Evolutionary conservation across 1,139 yeast genomes (phyloP), one percentile per base, ranked within the genome.

Genomic region (Protomyces arabidopsidicola): DNA sequence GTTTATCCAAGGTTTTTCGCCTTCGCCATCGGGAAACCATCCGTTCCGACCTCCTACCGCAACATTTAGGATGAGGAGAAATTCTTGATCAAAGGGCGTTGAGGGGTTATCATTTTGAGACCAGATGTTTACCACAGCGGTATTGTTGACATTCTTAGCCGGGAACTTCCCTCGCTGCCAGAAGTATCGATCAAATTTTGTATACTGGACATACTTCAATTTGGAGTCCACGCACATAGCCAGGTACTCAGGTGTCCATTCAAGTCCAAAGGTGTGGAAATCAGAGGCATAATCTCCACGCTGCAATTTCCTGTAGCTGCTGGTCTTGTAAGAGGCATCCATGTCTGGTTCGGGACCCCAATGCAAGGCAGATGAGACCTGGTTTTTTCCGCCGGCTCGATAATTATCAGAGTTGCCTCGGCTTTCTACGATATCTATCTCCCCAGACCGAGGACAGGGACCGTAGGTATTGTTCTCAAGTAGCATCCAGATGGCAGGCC

Each of bases 401-500:
- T 42, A 52, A 27, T 22, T 67, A 64, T 35, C 67, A 42, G 66
- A 66, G 58, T 67, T 67, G 18, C 69, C 68, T 3, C 68, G 66
- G 9, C 67, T 60, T 55, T 67, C 69, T 24, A 55, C 56, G 45
- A 67, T 66, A 45, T 67, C 69, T 31, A 67, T 67, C 54, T 67
- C 69, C 35, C 69, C 69, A 8, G 69, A 67, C 16, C 65, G 65
- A 5, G 69, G 69, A 68, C 69, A 67, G 9, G 38, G 36, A 27
- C 69, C 69, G 45, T 67, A 67, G 20, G 48, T 55, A 20, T 50
- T 57, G 53, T 67, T 50, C 5, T 51, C 50, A 18, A 68, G 69
- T 53, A 67, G 53, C 69, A 67, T 67, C 69, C 69, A 67, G 24
- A 67, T 66, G 3, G 69, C 69, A 3, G 69, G 69, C 69, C 69